Evolutionary conservation across 2,329 filamentous ascomycete genomes (phyloP).

Genomic region (Aspergillus terreus): DNA sequence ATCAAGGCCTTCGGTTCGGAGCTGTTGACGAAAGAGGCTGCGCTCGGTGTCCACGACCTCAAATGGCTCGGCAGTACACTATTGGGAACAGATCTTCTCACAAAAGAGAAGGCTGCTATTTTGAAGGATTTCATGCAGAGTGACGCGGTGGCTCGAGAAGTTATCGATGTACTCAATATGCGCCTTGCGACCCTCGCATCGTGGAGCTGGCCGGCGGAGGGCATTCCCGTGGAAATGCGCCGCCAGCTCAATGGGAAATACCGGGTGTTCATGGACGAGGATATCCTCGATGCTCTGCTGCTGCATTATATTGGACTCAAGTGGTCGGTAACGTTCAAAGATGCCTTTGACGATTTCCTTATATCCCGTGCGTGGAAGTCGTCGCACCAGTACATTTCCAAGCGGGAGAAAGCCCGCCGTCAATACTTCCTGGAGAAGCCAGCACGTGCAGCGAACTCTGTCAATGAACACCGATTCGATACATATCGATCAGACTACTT

Average conservation of each 20-base stretch:
- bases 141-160: slow-evolving; percentile 48
- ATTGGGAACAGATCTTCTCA: slow-evolving; percentile 49
- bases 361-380: slow-evolving; percentile 41
- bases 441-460: slow-evolving; percentile 9
- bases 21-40: slow-evolving; percentile 24
- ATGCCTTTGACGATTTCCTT: slow-evolving; percentile 36
- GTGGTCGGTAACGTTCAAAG: slow-evolving; percentile 49
- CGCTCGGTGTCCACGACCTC: slow-evolving; percentile 43
- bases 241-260: slow-evolving; percentile 57
- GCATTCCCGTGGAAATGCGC: slow-evolving; percentile 48
- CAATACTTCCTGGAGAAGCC: slow-evolving; percentile 41
- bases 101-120: slow-evolving; percentile 49
- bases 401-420: slow-evolving; percentile 40
- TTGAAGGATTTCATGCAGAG: slow-evolving; percentile 51
- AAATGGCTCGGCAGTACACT: slow-evolving; percentile 48
- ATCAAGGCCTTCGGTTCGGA: slow-evolving; percentile 37
- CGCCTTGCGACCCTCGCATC: slow-evolving; percentile 48
- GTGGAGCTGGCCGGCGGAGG: slow-evolving; percentile 50
- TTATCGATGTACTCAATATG: slow-evolving; percentile 57
- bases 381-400: slow-evolving; percentile 29
- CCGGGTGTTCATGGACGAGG: slow-evolving; percentile 57
- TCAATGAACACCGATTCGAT: slow-evolving; percentile 32
- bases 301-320: slow-evolving; percentile 53
- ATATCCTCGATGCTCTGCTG: slow-evolving; percentile 54
- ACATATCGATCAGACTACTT: slow-evolving; percentile 50